phyloP scores from a whole-genome alignment of 768 basidiomycete genomes.

The Pleurotus giganteus region DNA sequence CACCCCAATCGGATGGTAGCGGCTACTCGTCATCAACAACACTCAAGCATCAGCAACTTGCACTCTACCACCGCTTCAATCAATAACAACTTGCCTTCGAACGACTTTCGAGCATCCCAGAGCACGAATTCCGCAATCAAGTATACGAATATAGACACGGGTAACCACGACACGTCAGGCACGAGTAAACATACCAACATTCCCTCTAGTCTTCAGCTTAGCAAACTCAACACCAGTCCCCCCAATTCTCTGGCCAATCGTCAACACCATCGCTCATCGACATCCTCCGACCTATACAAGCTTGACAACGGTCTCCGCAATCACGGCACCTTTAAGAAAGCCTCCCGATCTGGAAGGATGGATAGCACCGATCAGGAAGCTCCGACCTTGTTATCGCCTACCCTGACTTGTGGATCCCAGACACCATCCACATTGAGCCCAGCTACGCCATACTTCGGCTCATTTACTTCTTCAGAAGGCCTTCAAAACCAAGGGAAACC shows the following conservation, averaged over 20 bases:
- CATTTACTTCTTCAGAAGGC: slow-evolving; percentile 35
- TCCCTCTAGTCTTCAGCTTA: slow-evolving; percentile 15
- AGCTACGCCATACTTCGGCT: slow-evolving; percentile 68
- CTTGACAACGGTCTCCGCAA: slow-evolving; percentile 7
- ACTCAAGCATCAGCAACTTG: slow-evolving; percentile 2
- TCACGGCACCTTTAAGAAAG: slow-evolving; percentile 4
- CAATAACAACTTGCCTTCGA: neutral
- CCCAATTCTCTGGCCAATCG: slow-evolving; percentile 13
- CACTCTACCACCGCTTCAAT: neutral
- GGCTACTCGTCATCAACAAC: slow-evolving; percentile 3
- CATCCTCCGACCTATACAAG: slow-evolving; percentile 5
- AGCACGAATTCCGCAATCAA: slow-evolving; percentile 9
- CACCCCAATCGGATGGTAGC: neutral
- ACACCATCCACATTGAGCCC: slow-evolving; percentile 68
- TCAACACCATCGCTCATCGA: slow-evolving; percentile 12
- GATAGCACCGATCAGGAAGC: slow-evolving; percentile 37
- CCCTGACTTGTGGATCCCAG: slow-evolving; percentile 66
- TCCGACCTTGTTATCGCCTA: slow-evolving; percentile 61
- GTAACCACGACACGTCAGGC: slow-evolving; percentile 12
- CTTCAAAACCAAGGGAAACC: slow-evolving; percentile 5
- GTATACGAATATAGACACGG: slow-evolving; percentile 14
- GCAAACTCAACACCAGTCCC: slow-evolving; percentile 20
- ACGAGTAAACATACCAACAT: slow-evolving; percentile 16
- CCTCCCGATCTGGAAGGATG: slow-evolving; percentile 13
- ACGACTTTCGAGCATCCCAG: neutral